Base-by-base conservation (phyloP, 345 rosid species). In the Erysimum cheiranthoides region DNA sequence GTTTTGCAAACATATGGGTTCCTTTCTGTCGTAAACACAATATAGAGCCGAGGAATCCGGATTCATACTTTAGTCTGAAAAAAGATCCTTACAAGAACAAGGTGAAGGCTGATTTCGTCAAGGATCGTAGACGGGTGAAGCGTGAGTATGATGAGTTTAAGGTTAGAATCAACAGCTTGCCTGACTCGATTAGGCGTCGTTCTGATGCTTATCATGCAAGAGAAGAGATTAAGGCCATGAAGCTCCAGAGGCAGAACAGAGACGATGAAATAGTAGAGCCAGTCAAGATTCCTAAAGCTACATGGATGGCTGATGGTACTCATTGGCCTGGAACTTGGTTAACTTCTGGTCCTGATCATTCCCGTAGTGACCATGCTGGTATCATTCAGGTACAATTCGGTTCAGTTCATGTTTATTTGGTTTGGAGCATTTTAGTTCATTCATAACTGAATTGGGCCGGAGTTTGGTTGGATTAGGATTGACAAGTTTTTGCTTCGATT, bases 291-390 rank as follows among this genome's bases (percentile, higher is more conserved):
- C 96, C 97, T 16, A 94, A 92, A 80, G 98, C 98, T 12, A 94
- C 98, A 4, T 94, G 98, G 98, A 94, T 94, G 98, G 98, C 98
- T 54, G 98, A 94, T 84, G 93, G 97, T 50, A 92, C 98, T 61
- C 96, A 94, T 68, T 94, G 98, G 98, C 98, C 98, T 14, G 98
- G 98, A 31, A 89, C 93, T 82, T 94, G 98, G 98, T 47, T 92
- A 73, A 68, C 66, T 65, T 70, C 93, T 72, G 70, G 75, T 16
- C 61, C 92, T 56, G 97, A 94, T 83, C 97, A 94, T 80, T 81
- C 97, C 31, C 82, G 61, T 50, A 91, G 97, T 82, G 97, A 94
- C 77, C 98, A 94, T 66, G 97, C 97, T 65, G 97, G 98, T 75
- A 86, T 94, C 54, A 92, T 92, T 68, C 98, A 92, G 97, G 98